Conservation (phyloP, 768 basidiomycete species). For the Mycena amicta region DNA sequence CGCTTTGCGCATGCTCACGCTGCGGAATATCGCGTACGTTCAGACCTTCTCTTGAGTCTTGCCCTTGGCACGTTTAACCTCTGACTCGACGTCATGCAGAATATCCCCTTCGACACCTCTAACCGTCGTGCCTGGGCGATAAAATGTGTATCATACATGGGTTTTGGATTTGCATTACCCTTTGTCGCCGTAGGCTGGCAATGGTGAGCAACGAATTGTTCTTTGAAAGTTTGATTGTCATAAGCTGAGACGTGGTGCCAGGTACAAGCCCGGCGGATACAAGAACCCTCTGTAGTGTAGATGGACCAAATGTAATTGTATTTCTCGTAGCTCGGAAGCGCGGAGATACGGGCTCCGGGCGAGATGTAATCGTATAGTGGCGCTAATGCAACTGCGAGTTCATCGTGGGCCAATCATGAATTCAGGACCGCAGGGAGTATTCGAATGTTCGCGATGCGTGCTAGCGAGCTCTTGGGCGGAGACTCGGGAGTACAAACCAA, state of each 20-base stretch:
- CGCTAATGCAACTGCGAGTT: too few species aligned
- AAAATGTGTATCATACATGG: constrained; percentile 22
- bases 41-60: background rate
- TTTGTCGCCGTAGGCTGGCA: constrained; percentile 29
- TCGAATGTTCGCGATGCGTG: too few species aligned
- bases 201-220: constrained; percentile 16
- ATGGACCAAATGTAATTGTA: too few species aligned
- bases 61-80: background rate
- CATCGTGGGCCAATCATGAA: too few species aligned
- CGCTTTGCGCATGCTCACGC: constrained; percentile 7
- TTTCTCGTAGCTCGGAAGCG: too few species aligned
- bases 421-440: too few species aligned
- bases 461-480: too few species aligned
- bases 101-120: constrained; percentile 25
- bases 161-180: constrained; percentile 26
- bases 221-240: background rate
- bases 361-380: too few species aligned
- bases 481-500: too few species aligned
- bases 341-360: too few species aligned
- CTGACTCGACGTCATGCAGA: constrained; percentile 10
- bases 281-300: too few species aligned
- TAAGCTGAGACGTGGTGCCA: background rate
- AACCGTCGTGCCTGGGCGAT: constrained; percentile 20
- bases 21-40: constrained; percentile 11
- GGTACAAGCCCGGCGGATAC: constrained; percentile 8